Percentiles rank a stretch among this genome's conserved stretches.
Evolutionary conservation across 2,329 filamentous ascomycete genomes (phyloP).

Genomic region (Penicillium sp.): DNA sequence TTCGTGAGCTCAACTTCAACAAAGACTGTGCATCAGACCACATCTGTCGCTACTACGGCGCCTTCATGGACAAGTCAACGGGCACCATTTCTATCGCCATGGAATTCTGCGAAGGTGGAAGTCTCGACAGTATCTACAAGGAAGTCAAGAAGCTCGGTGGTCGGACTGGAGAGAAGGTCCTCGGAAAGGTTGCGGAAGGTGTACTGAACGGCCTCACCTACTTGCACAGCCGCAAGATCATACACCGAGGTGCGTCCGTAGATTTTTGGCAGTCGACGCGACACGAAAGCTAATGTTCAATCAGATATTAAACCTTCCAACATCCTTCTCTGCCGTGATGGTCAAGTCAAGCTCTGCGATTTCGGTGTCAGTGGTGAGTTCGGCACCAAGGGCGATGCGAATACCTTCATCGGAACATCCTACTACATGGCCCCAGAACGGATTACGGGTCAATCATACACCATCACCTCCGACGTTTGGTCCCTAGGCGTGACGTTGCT

Average conservation of each 20-base stretch:
- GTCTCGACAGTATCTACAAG: conserved; percentile 92
- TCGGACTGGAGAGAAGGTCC: conserved; percentile 91
- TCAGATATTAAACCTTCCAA: conserved; percentile 96
- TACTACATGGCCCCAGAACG: conserved; percentile 99
- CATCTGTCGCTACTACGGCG: conserved; percentile 96
- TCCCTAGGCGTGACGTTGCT: conserved; percentile 92
- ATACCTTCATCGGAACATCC: conserved; percentile 97
- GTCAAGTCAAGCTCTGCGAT: conserved; percentile 96
- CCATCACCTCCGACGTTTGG: conserved; percentile 98
- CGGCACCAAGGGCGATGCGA: conserved; percentile 96
- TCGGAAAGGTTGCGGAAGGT: conserved; percentile 94
- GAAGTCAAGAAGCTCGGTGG: conserved; percentile 95
- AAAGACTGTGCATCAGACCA: conserved; percentile 94
- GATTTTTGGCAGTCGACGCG: not conserved
- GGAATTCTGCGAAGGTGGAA: conserved; percentile 98
- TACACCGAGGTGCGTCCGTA: conserved; percentile 66
- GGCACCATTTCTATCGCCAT: conserved; percentile 98
- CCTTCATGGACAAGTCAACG: conserved; percentile 92
- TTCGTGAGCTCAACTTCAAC: conserved; percentile 95
- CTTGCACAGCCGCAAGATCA: conserved; percentile 92
- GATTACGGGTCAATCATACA: conserved; percentile 96
- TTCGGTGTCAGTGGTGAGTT: conserved; percentile 98
- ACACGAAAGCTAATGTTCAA: conserved; percentile 10
- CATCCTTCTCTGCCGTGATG: conserved; percentile 86
- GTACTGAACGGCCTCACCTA: conserved; percentile 93